phyloP scores from a whole-genome alignment of 805 yeast species.

The Metschnikowia dekortorum region DNA sequence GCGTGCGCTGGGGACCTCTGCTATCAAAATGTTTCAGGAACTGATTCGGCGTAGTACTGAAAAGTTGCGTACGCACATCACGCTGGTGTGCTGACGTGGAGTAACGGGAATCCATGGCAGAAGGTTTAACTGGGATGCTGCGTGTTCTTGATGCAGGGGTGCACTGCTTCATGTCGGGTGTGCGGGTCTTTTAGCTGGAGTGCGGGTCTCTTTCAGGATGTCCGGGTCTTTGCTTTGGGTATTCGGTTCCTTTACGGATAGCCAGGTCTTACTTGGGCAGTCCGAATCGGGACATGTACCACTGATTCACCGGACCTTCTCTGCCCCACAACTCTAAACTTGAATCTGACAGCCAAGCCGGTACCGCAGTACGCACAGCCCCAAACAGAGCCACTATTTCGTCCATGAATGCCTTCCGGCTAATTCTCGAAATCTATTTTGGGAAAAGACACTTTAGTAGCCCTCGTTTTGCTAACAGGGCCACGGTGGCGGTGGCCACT shows the following conservation, averaged over 20 bases:
- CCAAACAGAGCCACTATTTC: too few species aligned
- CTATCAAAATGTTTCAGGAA: conserved; percentile 10
- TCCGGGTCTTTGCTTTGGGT: neutral
- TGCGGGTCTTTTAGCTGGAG: neutral
- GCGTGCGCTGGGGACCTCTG: conserved; percentile 24
- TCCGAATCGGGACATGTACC: too few species aligned
- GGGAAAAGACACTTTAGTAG: neutral
- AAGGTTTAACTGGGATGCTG: neutral
- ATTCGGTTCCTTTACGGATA: neutral
- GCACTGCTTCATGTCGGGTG: neutral
- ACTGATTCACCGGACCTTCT: too few species aligned
- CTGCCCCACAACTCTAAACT: too few species aligned
- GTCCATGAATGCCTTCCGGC: too few species aligned
- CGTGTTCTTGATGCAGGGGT: neutral
- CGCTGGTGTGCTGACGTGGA: conserved; percentile 34
- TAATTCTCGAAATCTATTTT: neutral
- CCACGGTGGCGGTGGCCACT: too few species aligned
- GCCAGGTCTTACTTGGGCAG: neutral
- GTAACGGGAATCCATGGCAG: conserved; percentile 16
- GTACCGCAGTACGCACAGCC: too few species aligned
- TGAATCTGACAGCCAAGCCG: too few species aligned
- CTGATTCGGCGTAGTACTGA: conserved; percentile 21
- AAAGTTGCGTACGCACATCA: conserved; percentile 40
- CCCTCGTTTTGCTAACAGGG: too few species aligned
- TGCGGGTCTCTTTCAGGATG: neutral